Percentiles rank a stretch among this genome's conserved stretches.
These are phyloP conservation scores for Claviceps spartinae DNA, from an alignment of 2,329 filamentous ascomycete genomes.

Conservation along the genomic window DNA sequence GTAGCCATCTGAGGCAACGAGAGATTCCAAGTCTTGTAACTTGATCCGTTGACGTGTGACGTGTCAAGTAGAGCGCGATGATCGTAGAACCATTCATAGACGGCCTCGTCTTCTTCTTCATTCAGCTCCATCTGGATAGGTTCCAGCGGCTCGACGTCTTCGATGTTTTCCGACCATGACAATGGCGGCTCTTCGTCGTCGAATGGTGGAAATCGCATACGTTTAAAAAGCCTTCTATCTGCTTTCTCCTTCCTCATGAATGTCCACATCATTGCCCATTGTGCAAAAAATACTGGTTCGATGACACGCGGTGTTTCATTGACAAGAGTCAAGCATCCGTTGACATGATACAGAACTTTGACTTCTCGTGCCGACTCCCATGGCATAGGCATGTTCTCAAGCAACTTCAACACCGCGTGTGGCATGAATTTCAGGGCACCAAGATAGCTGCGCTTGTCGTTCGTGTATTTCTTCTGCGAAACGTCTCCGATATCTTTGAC, in stretches of 20 bases:
- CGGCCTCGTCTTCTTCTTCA: slow-evolving; percentile 78
- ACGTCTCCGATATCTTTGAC: slow-evolving; percentile 98
- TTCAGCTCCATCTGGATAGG: slow-evolving; percentile 98
- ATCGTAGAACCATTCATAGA: slow-evolving; percentile 97
- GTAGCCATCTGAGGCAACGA: slow-evolving; percentile 91
- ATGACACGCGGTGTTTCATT: slow-evolving; percentile 96
- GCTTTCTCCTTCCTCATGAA: slow-evolving; percentile 97
- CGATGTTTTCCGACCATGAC: slow-evolving; percentile 97
- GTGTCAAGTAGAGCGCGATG: slow-evolving; percentile 84
- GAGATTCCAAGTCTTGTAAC: slow-evolving; percentile 94
- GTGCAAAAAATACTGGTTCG: slow-evolving; percentile 92
- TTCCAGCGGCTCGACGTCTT: slow-evolving; percentile 93
- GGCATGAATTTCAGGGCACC: slow-evolving; percentile 99
- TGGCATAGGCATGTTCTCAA: slow-evolving; percentile 99
- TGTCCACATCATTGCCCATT: slow-evolving; percentile 99
- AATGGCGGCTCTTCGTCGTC: slow-evolving; percentile 96
- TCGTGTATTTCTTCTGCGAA: slow-evolving; percentile 98
- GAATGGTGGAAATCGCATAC: slow-evolving; percentile 97
- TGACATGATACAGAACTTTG: slow-evolving; percentile 96
- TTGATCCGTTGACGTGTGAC: slow-evolving; percentile 85
- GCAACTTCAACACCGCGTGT: slow-evolving; percentile 86
- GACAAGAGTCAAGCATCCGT: slow-evolving; percentile 89
- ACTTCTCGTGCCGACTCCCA: slow-evolving; percentile 96
- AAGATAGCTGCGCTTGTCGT: slow-evolving; percentile 93
- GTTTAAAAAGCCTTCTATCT: slow-evolving; percentile 89